Evolutionary conservation across 2,329 filamentous ascomycete species (phyloP).

Genomic region (Tolypocladium ovalisporum): DNA sequence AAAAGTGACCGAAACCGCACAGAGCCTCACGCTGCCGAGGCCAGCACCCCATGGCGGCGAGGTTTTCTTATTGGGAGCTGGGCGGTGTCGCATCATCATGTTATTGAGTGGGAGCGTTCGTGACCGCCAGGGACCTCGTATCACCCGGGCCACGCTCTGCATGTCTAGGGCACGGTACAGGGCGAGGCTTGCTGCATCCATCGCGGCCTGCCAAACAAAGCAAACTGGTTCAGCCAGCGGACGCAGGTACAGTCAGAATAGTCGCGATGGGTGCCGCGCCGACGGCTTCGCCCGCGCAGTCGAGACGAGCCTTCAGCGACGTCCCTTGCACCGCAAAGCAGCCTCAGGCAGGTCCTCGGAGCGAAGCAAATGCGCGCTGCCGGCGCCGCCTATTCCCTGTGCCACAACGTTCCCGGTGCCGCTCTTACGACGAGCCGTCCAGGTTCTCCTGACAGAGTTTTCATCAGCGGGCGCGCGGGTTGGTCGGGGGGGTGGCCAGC

Average conservation of each 20-base stretch:
- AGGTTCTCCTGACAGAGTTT: conserved; percentile 22
- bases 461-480: conserved; percentile 5
- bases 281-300: background rate
- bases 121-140: background rate
- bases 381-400: conserved; percentile 4
- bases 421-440: conserved; percentile 10
- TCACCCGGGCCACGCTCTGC: background rate
- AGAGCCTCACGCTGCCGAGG: background rate
- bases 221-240: background rate
- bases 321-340: background rate
- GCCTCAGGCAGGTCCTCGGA: background rate
- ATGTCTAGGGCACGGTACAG: conserved; percentile 1
- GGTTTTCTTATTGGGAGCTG: background rate
- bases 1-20: background rate
- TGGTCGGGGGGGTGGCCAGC: background rate
- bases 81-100: background rate
- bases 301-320: background rate
- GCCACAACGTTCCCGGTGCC: conserved; percentile 10
- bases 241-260: conserved; percentile 2
- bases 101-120: background rate
- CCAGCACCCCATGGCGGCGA: background rate
- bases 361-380: background rate
- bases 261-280: background rate
- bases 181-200: conserved; percentile 1
- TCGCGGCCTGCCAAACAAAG: background rate